Conservation (phyloP, 768 basidiomycete species). For the Antrodiella citrinella region DNA sequence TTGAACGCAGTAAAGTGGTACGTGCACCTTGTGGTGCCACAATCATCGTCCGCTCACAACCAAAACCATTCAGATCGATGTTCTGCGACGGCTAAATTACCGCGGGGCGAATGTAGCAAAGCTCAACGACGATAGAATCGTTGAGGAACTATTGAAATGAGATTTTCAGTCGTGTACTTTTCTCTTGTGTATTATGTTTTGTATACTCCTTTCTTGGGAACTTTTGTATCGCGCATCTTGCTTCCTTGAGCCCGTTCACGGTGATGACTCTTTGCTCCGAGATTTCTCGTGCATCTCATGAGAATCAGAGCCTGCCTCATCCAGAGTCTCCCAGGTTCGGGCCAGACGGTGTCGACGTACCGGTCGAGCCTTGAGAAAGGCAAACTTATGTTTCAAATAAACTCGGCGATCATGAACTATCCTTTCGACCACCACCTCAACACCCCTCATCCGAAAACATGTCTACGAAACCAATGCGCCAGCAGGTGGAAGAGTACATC, state of each 20-base stretch:
- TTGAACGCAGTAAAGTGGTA: slow-evolving; percentile 79
- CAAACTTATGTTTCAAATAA: not conserved
- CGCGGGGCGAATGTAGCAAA: slow-evolving; percentile 73
- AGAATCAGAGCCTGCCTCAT: not conserved
- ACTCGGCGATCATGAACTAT: not conserved
- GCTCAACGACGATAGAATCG: slow-evolving; percentile 75
- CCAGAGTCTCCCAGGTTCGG: not conserved
- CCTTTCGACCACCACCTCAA: not conserved
- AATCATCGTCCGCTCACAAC: not conserved
- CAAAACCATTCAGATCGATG: slow-evolving; percentile 56
- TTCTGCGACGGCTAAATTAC: slow-evolving; percentile 83
- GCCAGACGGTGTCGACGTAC: not conserved
- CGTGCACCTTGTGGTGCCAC: too few species aligned
- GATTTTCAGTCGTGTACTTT: too few species aligned
- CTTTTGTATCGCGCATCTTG: too few species aligned
- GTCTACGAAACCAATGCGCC: slow-evolving; percentile 42
- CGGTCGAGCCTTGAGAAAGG: not conserved
- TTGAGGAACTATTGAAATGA: slow-evolving; percentile 76
- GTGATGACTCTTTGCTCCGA: too few species aligned
- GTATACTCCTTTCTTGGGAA: too few species aligned
- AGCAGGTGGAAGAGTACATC: slow-evolving; percentile 72
- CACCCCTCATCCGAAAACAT: too few species aligned
- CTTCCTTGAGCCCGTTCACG: too few species aligned
- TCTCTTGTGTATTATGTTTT: too few species aligned
- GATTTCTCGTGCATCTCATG: too few species aligned